Base-by-base conservation (phyloP, 1,284 basidiomycete species). In the Melampsora abietis-canadensis region DNA sequence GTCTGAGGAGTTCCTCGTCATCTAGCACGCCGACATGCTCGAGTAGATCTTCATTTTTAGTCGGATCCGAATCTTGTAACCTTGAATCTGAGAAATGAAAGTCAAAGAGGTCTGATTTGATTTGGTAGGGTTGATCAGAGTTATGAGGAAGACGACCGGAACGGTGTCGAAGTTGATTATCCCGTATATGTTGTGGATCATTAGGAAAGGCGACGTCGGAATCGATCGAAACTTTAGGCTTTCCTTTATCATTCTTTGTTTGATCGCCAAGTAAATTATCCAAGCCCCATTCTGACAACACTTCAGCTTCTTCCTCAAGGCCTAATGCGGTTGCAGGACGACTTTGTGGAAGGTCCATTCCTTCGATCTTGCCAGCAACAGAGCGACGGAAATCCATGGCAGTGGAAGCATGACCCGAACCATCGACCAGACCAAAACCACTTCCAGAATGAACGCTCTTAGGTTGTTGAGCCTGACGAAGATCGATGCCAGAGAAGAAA, bases 61-160 rank as follows among this genome's bases (percentile, higher is more conserved):
- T 27, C 27, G 12, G 51, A 48, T 47, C 30, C 4, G 34, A 44
- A 19, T 19, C 21, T 48, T 69, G 57, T 51, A 72, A 61, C 61
- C 69, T 63, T 17, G 63, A 44, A 31, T 72, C 61, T 0, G 69
- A 72, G 51, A 64, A 72, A 57, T 66, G 63, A 65, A 74, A 74
- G 54, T 74, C 70, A 47, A 66, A 74, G 37, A 66, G 34, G 44
- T 74, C 70, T 54, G 70, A 74, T 66, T 74, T 44, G 47, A 74
- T 63, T 59, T 60, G 63, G 12, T 65, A 40, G 19, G 62, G 44
- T 51, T 34, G 31, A 59, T 46, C 51, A 19, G 54, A 37, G n/a
- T 66, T n/a, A 17, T 51, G 14, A 34, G 46, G 44, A 5, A 62
- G 21, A 31, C 37, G 59, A 31, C 57, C 59, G n/a, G 40, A 31